Percentiles rank a stretch among this genome's conserved stretches.
Conservation (phyloP, 768 basidiomycete species). For the Tremella yokohamensis region DNA sequence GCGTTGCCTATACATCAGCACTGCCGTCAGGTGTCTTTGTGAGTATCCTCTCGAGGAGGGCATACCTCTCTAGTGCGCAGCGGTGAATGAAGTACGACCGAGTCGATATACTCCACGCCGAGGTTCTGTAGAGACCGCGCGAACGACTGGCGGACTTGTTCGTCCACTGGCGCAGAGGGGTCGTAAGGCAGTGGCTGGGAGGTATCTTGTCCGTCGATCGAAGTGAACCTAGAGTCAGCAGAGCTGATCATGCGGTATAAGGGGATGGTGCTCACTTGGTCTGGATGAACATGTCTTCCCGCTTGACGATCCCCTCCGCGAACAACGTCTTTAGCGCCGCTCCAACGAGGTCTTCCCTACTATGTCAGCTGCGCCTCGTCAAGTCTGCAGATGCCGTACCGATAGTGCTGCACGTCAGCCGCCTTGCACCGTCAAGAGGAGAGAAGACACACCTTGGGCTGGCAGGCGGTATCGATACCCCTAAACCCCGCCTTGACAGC, state of each 20-base stretch:
- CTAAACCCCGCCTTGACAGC: slow-evolving; percentile 74
- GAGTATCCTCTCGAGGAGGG: background rate
- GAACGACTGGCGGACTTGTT: slow-evolving; percentile 65
- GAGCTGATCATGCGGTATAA: background rate
- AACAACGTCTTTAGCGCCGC: slow-evolving; percentile 62
- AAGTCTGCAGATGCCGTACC: slow-evolving; percentile 17
- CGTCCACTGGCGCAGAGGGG: slow-evolving; percentile 56
- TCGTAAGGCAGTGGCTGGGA: slow-evolving; percentile 72
- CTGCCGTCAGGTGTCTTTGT: background rate
- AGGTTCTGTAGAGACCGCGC: slow-evolving; percentile 65
- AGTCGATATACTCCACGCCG: slow-evolving; percentile 69
- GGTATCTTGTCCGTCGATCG: slow-evolving; percentile 68
- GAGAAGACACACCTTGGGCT: slow-evolving; percentile 41
- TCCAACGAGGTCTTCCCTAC: slow-evolving; percentile 76
- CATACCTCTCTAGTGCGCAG: slow-evolving; percentile 56
- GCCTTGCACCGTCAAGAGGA: slow-evolving; percentile 68
- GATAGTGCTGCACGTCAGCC: slow-evolving; percentile 54
- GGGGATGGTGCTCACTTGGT: slow-evolving; percentile 61
- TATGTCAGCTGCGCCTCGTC: background rate
- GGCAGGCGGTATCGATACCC: slow-evolving; percentile 75
- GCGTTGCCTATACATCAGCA: slow-evolving; percentile 53
- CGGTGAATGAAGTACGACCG: slow-evolving; percentile 75
- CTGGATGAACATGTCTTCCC: slow-evolving; percentile 72
- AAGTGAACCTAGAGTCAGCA: slow-evolving; percentile 61
- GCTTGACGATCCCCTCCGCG: slow-evolving; percentile 59